Percentiles rank a stretch among this genome's conserved stretches.
Conservation (phyloP, 306 rosid species). For the Quercus rubra region DNA sequence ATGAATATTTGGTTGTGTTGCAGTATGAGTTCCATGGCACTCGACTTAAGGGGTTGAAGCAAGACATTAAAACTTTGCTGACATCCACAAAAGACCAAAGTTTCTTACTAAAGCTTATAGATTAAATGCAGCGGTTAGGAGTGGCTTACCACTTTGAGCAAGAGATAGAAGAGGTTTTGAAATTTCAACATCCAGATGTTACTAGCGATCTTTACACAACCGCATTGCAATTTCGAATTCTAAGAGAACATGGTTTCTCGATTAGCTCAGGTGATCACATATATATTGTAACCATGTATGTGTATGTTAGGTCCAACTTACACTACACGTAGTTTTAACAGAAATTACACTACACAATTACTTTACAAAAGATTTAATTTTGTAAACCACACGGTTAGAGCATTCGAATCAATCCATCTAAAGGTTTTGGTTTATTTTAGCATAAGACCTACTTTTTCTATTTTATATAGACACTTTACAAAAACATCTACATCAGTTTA, state of each 20-base stretch:
- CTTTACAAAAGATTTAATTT: too few species aligned
- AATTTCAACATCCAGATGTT: neutral
- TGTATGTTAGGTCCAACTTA: too few species aligned
- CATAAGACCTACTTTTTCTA: accelerated
- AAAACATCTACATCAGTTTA: too few species aligned
- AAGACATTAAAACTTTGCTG: neutral
- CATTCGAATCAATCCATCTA: too few species aligned
- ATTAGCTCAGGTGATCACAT: slow-evolving; percentile 16
- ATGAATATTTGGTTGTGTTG: neutral
- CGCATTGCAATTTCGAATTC: slow-evolving; percentile 15
- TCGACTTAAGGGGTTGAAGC: slow-evolving; percentile 16
- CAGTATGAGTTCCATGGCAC: slow-evolving; percentile 17
- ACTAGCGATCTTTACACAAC: neutral
- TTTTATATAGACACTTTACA: too few species aligned
- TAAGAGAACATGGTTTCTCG: slow-evolving; percentile 20
- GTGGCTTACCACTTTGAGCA: slow-evolving; percentile 26
- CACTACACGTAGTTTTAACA: too few species aligned
- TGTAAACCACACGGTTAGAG: too few species aligned
- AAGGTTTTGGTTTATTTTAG: too few species aligned
- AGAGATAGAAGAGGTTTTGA: slow-evolving; percentile 9
- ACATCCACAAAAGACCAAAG: neutral
- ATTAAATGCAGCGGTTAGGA: slow-evolving; percentile 20
- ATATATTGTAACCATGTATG: neutral
- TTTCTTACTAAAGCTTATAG: neutral
- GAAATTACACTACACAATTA: too few species aligned